Conservation (phyloP, 192 early-diverging fungal species). For the Ramicandelaber brevisporus region DNA sequence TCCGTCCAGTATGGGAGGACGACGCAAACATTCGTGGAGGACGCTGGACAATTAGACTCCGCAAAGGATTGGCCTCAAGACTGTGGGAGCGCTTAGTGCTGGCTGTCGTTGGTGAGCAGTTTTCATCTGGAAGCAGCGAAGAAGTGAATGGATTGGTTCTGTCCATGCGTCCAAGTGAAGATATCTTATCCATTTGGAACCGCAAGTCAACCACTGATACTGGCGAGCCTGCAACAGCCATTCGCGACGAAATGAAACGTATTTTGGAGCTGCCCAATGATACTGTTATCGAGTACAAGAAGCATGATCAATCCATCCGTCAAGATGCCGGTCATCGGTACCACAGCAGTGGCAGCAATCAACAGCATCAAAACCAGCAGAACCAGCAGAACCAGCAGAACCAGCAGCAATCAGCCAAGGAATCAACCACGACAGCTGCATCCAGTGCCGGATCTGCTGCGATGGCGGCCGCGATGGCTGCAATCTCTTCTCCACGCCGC, state of each 20-base stretch:
- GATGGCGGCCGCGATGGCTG: too few relatives aligned
- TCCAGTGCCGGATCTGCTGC: too few relatives aligned
- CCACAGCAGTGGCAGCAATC: too few relatives aligned
- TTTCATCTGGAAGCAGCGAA: conserved; percentile 57
- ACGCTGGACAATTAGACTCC: conserved; percentile 85
- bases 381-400: too few relatives aligned
- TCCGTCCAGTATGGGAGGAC: conserved; percentile 94
- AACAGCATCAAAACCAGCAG: too few relatives aligned
- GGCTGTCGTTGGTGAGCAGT: conserved; percentile 76
- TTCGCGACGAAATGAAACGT: conserved; percentile 70
- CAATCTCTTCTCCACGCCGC: too few relatives aligned
- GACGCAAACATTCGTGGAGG: conserved; percentile 60
- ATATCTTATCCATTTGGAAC: conserved; percentile 92
- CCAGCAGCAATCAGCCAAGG: too few relatives aligned
- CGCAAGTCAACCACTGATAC: too few relatives aligned
- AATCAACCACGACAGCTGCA: too few relatives aligned
- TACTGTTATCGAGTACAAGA: conserved; percentile 86
- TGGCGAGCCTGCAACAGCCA: too few relatives aligned
- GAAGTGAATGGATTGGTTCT: conserved; percentile 86
- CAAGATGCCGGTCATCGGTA: too few relatives aligned
- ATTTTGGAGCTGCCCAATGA: conserved; percentile 65
- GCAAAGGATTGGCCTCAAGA: conserved; percentile 72
- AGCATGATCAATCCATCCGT: conserved; percentile 65
- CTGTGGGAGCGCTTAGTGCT: conserved; percentile 79
- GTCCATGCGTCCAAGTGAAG: conserved; percentile 75